phyloP scores from a whole-genome alignment of 768 basidiomycete genomes.

The Suillus subaureus region DNA sequence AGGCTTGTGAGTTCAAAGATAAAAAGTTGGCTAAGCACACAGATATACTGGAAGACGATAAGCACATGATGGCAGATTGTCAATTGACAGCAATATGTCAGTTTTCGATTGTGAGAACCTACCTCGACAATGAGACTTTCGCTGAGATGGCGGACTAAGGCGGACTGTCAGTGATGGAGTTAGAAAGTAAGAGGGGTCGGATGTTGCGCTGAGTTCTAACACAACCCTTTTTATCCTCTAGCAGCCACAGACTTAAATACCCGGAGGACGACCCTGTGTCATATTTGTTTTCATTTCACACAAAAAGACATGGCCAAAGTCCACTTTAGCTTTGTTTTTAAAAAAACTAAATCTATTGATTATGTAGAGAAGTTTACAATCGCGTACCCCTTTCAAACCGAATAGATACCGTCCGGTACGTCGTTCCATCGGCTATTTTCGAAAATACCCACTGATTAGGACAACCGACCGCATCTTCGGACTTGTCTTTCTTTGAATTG shows the following conservation, averaged over 20 bases:
- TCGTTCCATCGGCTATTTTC: not conserved
- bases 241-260: conserved; percentile 7
- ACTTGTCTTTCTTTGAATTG: not conserved
- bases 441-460: not conserved
- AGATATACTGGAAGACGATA: not conserved
- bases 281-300: conserved; percentile 5
- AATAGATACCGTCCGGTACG: conserved; percentile 2
- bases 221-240: conserved; percentile 4
- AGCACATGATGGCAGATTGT: conserved; percentile 29
- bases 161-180: conserved; percentile 34
- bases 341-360: conserved; percentile 3
- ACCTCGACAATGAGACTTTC: conserved; percentile 32
- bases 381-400: conserved; percentile 1
- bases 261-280: conserved; percentile 5
- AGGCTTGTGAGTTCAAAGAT: conserved; percentile 8
- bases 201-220: conserved; percentile 30
- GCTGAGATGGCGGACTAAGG: conserved; percentile 41
- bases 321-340: not conserved
- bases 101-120: conserved; percentile 15
- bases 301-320: not conserved
- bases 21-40: conserved; percentile 7
- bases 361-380: not conserved
- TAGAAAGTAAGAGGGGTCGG: conserved; percentile 23
- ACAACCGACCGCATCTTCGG: not conserved
- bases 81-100: conserved; percentile 13